Base-by-base conservation (phyloP, 1,139 yeast genomes). In the Candida mesenterica region DNA sequence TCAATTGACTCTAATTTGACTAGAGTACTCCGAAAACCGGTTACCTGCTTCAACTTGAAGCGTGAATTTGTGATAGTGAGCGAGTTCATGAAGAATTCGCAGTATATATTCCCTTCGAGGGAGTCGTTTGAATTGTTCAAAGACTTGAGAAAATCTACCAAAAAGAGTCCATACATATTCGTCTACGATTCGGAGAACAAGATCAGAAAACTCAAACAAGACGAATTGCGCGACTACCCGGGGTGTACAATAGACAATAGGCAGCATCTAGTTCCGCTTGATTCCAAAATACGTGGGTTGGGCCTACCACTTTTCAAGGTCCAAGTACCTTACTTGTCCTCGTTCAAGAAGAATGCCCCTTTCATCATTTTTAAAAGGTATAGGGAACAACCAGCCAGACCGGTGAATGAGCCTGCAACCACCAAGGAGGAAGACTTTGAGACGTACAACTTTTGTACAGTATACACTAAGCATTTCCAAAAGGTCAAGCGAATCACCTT, bases 251-350 rank as follows among this genome's bases (percentile, higher is more conserved):
- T 62, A 3, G 73, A 66, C 39, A 38, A 54, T 2, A 43, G 72
- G 34, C 49, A 47, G 13, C 72, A 65, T 42, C 52, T 65, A 3
- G 49, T 66, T 2, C 71, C 73, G 0, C 39, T 63, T 4, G 60
- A 54, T 15, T 53, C 53, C 35, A 67, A 65, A 34, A 27, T 48
- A 6, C 46, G 46, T 38, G 75, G 73, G 0, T 23, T 46, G 22
- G 75, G 72, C 0, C 45, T 67, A 29, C 76, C 76, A 0, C 39
- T 68, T 7, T 57, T 69, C 44, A 66, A 61, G 43, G 45, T 67
- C 9, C 50, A 46, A 24, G 58, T 57, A 1, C 75, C 74, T 0
- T 64, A 62, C 44, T 52, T 68, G 54, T 57, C 69, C 3, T 44
- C 57, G 1, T 59, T 66, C 39, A 53, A 70, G n/a, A 64, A 62